phyloP scores from a whole-genome alignment of 768 basidiomycete species.

The Pulveroboletus sp. region DNA sequence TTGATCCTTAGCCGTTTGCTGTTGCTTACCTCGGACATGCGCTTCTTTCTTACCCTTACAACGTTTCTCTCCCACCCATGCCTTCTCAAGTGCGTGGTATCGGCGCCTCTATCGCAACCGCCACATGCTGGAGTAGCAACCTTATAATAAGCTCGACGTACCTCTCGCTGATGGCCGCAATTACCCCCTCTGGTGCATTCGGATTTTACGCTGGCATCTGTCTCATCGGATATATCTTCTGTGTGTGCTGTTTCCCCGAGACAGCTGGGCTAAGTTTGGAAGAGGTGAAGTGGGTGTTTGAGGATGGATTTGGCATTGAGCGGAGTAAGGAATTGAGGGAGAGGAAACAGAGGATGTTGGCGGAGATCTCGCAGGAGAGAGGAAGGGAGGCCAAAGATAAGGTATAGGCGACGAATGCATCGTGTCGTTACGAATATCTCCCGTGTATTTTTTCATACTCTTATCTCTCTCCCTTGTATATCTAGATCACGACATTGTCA shows the following conservation, averaged over 20 bases:
- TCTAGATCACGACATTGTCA: too few species aligned
- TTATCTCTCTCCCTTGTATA: too few species aligned
- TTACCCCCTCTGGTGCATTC: conserved; percentile 75
- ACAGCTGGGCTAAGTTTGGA: too few species aligned
- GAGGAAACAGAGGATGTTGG: conserved; percentile 18
- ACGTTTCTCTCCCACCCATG: too few species aligned
- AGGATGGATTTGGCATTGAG: conserved; percentile 59
- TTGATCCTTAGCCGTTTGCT: background rate
- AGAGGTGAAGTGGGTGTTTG: too few species aligned
- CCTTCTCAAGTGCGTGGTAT: conserved; percentile 69
- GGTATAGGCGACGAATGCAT: too few species aligned
- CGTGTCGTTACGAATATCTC: too few species aligned
- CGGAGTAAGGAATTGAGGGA: conserved; percentile 48
- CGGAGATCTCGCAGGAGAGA: too few species aligned
- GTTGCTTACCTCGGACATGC: background rate
- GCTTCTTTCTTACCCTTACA: background rate
- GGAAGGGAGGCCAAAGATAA: too few species aligned
- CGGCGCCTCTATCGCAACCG: conserved; percentile 71
- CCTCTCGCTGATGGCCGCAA: conserved; percentile 70
- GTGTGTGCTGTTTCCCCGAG: conserved; percentile 72
- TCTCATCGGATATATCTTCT: conserved; percentile 67
- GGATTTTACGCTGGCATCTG: conserved; percentile 76
- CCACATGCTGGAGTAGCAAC: conserved; percentile 78
- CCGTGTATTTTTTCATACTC: too few species aligned
- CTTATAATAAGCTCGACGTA: conserved; percentile 78